A percentile compares a stretch with the other conserved stretches of the same genome.
phyloP scores from a whole-genome alignment of 208 protist genomes.

The Trichomonas gallinae region DNA sequence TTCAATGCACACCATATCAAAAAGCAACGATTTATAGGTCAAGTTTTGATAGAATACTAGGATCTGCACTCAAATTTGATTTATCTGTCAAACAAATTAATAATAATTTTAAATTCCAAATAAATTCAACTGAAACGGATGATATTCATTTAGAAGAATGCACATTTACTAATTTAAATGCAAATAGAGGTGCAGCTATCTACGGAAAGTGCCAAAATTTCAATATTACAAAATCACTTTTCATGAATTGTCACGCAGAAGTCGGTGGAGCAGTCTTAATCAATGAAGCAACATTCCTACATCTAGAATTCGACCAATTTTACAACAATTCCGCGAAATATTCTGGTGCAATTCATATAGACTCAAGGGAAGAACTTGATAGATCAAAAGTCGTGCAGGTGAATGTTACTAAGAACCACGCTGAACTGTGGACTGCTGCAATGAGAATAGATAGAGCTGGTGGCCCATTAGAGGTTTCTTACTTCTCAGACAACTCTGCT shows the following conservation, averaged over 20 bases:
- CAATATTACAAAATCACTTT: neutral
- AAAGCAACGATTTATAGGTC: neutral
- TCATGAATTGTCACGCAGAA: neutral
- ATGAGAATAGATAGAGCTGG: neutral
- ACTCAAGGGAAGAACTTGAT: neutral
- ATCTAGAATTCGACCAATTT: neutral
- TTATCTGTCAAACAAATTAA: neutral
- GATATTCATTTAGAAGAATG: neutral
- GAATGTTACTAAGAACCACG: neutral
- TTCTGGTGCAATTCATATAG: neutral
- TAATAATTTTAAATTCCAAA: neutral
- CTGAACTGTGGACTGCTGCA: neutral
- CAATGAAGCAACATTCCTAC: neutral
- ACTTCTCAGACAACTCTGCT: neutral
- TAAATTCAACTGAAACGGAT: neutral
- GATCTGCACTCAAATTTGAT: neutral
- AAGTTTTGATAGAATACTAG: neutral
- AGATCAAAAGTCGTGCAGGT: neutral
- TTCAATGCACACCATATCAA: neutral
- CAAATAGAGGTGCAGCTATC: neutral
- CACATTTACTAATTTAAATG: neutral
- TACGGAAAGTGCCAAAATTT: neutral
- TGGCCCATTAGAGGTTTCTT: neutral
- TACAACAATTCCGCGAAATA: neutral
- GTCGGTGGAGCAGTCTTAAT: neutral